Base-by-base conservation (phyloP, 176 grass and related monocot species). In the Hordeum marinum region DNA sequence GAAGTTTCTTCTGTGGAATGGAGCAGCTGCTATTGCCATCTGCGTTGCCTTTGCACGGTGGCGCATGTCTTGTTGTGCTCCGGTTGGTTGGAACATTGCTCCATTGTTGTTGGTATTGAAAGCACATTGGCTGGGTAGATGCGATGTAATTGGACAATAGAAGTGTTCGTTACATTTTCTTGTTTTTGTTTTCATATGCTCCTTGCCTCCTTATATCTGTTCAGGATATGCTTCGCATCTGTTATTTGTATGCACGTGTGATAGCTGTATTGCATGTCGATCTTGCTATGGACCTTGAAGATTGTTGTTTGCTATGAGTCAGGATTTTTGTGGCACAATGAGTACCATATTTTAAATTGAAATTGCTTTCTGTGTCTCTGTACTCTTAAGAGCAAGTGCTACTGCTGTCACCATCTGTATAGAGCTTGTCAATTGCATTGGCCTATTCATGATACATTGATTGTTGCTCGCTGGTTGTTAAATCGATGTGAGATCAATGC, bases 1-100 rank as follows among this genome's bases (percentile, higher is more conserved):
- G 58, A 63, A 61, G 78, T 83, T 79, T 79, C 15, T 58, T 74
- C 7, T 6, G 64, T 74, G 75, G 66, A 78, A 74, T 79, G 83
- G 58, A 87, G 57, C 66, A 72, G 43, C 73, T 41, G 26, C 8
- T 71, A 42, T 32, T 50, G 10, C 24, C 41, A n/a, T 63, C 54
- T 64, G 73, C 18, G 57, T 72, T 78, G 54, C 64, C 59, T 78
- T 82, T 79, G 79, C 84, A 45, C 54, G 79, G 15, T 52, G 59
- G 55, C 65, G 20, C 40, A 52, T 83, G 27, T n/a, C 36, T 36
- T 37, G 39, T 77, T 46, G 20, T 71, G 45, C 29, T 27, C 24
- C 8, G 71, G 31, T 55, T 86, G 27, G 60, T 59, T 39, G 67
- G 80, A 72, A 17, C 52, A 68, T 45, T 80, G 76, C 34, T 67